Base-by-base conservation (phyloP, 345 rosid species). In the Linum tenue region DNA sequence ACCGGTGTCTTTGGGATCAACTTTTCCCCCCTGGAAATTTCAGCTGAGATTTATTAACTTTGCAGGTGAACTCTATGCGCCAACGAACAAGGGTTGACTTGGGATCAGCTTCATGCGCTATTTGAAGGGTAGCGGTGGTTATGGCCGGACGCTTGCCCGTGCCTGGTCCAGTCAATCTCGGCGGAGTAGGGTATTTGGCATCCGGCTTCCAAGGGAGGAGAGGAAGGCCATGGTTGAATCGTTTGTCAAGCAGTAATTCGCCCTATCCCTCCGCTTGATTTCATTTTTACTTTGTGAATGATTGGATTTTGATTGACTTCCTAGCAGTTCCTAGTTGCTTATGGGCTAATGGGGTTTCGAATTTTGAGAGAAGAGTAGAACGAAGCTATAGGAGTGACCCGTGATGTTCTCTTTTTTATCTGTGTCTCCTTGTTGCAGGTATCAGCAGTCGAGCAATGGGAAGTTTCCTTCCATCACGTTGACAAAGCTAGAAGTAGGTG, bases 161-260 rank as follows among this genome's bases (percentile, higher is more conserved):
- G 37, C 60, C 60, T 17, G 37, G 37, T 17, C 37, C 60, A 22
- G 38, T 37, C 37, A 57, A 31, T 22, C 36, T 17, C 36, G 60
- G 22, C 12, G 60, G 37, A 17, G 38, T 48, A 9, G 9, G n/a
- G 8, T 10, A 37, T 57, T 37, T 2, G 10, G 9, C 60, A 17
- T 57, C 3, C 60, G 60, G 7, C 60, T 35, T 37, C 22, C 37
- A 37, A 57, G 38, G 60, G 60, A 57, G 60, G 60, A 57, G 60
- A 17, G 60, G 60, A 57, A 57, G 22, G 60, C 36, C 36, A 57
- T 31, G 60, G 7, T 57, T 4, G 60, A 17, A 37, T 57, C 60
- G 36, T 57, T 57, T 37, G 38, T 57, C 0, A 57, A 57, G 38
- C 5, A 57, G 60, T 57, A 57, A 57, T 57, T 37, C 7, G 4